phyloP scores from a whole-genome alignment of 768 basidiomycete genomes.

The Rhizopogon roseolus region DNA sequence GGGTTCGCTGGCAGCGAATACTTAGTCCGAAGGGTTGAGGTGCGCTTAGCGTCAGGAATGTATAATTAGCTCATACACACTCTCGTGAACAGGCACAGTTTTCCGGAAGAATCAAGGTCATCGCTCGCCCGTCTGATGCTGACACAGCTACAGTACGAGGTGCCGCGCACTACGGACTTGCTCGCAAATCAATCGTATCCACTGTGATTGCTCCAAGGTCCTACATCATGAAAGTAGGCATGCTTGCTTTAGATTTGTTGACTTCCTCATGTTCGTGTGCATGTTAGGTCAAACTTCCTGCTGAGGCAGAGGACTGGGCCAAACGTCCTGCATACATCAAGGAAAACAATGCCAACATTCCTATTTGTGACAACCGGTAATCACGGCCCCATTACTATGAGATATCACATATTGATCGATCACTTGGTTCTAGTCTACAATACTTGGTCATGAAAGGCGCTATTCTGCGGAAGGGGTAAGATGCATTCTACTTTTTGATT shows the following conservation, averaged over 20 bases:
- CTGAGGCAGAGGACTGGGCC: conserved; percentile 78
- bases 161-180: conserved; percentile 84
- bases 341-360: conserved; percentile 67
- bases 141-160: conserved; percentile 88
- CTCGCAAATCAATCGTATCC: conserved; percentile 70
- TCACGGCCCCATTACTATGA: not conserved
- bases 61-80: conserved; percentile 4
- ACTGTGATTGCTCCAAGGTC: conserved; percentile 78
- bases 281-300: conserved; percentile 77
- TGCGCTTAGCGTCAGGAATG: conserved; percentile 26
- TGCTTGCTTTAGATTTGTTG: not conserved
- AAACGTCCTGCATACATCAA: conserved; percentile 84
- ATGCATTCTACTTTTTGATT: not conserved
- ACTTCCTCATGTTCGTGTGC: not conserved
- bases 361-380: conserved; percentile 83
- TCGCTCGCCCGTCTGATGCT: conserved; percentile 80
- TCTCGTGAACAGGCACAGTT: conserved; percentile 55
- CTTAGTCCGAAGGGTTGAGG: conserved; percentile 74
- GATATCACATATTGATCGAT: conserved; percentile 4
- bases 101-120: conserved; percentile 58
- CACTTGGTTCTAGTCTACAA: conserved; percentile 54
- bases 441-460: conserved; percentile 87
- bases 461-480: conserved; percentile 80
- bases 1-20: conserved; percentile 88
- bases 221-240: conserved; percentile 78